Conservation (phyloP, 2,329 filamentous ascomycete species). For the Rutstroemia sp. region DNA sequence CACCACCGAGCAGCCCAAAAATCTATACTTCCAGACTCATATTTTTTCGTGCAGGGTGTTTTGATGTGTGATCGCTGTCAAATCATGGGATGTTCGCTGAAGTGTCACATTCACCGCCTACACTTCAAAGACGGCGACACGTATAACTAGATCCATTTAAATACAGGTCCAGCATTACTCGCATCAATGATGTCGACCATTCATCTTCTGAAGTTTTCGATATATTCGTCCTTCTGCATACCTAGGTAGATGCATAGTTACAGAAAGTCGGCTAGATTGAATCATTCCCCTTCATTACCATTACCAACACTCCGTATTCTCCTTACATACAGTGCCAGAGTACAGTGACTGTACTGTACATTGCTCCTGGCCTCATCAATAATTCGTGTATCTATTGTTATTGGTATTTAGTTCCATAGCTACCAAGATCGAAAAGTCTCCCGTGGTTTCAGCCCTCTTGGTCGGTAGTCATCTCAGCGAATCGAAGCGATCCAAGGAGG, state of each 20-base stretch:
- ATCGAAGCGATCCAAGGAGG: background rate
- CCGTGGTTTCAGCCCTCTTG: slow-evolving; percentile 8
- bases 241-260: background rate
- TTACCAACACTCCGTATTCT: background rate
- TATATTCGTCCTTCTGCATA: slow-evolving; percentile 1
- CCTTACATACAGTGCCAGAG: background rate
- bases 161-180: background rate
- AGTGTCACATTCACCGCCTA: slow-evolving; percentile 11
- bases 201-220: slow-evolving; percentile 3
- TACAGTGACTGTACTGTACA: background rate
- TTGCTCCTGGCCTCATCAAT: background rate
- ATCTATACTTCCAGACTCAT: background rate
- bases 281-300: background rate
- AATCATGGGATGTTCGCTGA: slow-evolving; percentile 10
- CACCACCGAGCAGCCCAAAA: background rate
- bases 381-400: background rate
- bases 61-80: slow-evolving; percentile 9
- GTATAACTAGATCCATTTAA: slow-evolving; percentile 10
- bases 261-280: background rate
- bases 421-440: slow-evolving; percentile 1
- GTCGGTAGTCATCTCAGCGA: background rate
- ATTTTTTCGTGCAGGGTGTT: background rate
- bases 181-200: slow-evolving; percentile 3
- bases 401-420: slow-evolving; percentile 2
- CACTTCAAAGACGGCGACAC: slow-evolving; percentile 4